Percentiles rank a stretch among this genome's conserved stretches.
Conservation (phyloP, 495 filamentous ascomycete genomes). For the Aspergillus diversus region DNA sequence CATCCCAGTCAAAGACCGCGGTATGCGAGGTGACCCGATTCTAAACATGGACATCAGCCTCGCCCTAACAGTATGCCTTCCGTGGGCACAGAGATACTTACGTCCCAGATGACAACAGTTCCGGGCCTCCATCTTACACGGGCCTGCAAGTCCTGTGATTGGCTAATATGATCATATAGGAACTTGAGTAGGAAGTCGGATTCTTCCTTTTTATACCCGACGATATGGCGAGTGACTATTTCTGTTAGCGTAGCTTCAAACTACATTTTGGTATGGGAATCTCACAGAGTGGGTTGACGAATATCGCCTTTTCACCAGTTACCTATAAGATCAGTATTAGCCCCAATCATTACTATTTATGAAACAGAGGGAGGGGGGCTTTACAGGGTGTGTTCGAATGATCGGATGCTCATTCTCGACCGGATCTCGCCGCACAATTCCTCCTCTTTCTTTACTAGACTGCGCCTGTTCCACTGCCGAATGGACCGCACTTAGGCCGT, state of each 20-base stretch:
- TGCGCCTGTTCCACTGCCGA: conserved; percentile 64
- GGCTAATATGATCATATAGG: conserved; percentile 65
- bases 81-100: conserved; percentile 28
- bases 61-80: neutral
- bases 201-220: conserved; percentile 70
- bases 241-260: conserved; percentile 1
- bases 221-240: conserved; percentile 60
- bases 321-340: conserved; percentile 23
- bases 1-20: conserved; percentile 78
- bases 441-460: conserved; percentile 13
- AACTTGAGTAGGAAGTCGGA: conserved; percentile 67
- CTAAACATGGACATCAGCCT: conserved; percentile 25
- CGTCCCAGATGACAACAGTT: conserved; percentile 67
- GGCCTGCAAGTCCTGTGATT: conserved; percentile 60
- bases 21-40: conserved; percentile 83
- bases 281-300: conserved; percentile 85
- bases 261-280: neutral
- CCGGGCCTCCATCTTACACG: conserved; percentile 60
- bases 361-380: neutral
- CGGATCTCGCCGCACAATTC: conserved; percentile 60
- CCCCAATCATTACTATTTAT: neutral
- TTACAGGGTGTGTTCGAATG: conserved; percentile 16
- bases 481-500: conserved; percentile 64
- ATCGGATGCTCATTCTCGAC: conserved; percentile 13
- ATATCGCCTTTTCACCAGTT: conserved; percentile 77